Conservation (phyloP, 257 asterid species). For the Thymus mandschuricus region DNA sequence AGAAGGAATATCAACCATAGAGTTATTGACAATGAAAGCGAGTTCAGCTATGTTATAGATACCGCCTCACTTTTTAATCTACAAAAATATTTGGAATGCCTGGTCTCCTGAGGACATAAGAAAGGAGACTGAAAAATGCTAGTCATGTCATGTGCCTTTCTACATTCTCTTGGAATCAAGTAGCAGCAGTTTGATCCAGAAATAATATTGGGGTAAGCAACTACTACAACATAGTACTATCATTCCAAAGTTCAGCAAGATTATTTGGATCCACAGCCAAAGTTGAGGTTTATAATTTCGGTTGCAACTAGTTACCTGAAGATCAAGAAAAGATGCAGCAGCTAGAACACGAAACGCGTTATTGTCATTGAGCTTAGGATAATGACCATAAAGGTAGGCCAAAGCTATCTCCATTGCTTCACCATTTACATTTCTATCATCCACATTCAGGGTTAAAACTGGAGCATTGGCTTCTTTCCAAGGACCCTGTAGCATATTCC, state of each 20-base stretch:
- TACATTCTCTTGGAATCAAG: too few relatives aligned
- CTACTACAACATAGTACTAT: neutral
- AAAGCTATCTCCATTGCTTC: constrained; percentile 84
- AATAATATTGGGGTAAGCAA: neutral
- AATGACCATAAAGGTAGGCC: constrained; percentile 94
- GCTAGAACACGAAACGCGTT: constrained; percentile 96
- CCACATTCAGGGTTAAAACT: constrained; percentile 78
- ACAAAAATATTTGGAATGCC: neutral
- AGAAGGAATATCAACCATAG: constrained; percentile 18
- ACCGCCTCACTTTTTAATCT: neutral
- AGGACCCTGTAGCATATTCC: constrained; percentile 99
- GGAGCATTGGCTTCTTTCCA: constrained; percentile 98
- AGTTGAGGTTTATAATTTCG: constrained; percentile 17
- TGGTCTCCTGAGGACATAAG: neutral
- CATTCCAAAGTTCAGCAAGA: constrained; percentile 8
- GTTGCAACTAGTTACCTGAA: constrained; percentile 59
- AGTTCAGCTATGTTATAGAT: constrained; percentile 10
- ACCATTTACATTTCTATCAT: constrained; percentile 82
- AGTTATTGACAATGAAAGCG: neutral
- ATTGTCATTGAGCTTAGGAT: constrained; percentile 83
- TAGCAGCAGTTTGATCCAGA: neutral
- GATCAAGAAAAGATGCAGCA: constrained; percentile 97
- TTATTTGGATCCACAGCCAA: constrained; percentile 11
- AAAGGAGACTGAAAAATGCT: neutral
- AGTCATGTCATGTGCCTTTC: too few relatives aligned